Base-by-base conservation (phyloP, 345 rosid species). In the Salix udensis region DNA sequence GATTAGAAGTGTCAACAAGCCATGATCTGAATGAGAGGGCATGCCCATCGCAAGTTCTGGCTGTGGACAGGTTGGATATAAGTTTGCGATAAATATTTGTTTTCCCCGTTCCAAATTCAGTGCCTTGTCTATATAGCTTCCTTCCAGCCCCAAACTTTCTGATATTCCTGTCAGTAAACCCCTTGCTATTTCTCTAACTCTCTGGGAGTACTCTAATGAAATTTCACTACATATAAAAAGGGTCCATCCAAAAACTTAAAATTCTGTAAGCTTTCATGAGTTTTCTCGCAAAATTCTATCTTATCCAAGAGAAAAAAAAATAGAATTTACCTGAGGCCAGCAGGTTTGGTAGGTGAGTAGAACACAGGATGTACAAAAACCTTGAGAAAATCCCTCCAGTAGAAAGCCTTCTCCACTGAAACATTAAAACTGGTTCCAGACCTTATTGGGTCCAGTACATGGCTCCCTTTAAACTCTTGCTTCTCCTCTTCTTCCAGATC, bases 341-440 rank as follows among this genome's bases (percentile, higher is more conserved):
- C 7, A 1, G 92, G 94, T n/a, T 78, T 87, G 66, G 18, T 40
- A 2, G 88, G 90, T 18, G 85, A 83, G 73, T 88, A 86, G 68
- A 88, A 88, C 15, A 73, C 46, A 36, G 90, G 89, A 58, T 88
- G 87, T 14, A 79, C 82, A 44, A 74, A 36, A 6, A 83, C 61
- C 87, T 88, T 90, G 48, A 90, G 82, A 71, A 74, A 88, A 78
- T 88, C 91, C 77, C 86, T 84, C 91, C 91, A 90, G 69, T 48
- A 86, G 9, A 85, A 77, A 10, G 79, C 78, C 26, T 86, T 72
- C 0, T 88, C 94, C 65, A 75, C 86, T 3, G 85, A 75, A 61
- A 81, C 10, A 70, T 87, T 88, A 77, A 88, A 88, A 74, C 91
- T 90, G 14, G 90, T 88, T 2, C 94, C 94, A 62, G 70, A 84